Base-by-base conservation (phyloP, 495 filamentous ascomycete species). In the Trichoderma gamsii region DNA sequence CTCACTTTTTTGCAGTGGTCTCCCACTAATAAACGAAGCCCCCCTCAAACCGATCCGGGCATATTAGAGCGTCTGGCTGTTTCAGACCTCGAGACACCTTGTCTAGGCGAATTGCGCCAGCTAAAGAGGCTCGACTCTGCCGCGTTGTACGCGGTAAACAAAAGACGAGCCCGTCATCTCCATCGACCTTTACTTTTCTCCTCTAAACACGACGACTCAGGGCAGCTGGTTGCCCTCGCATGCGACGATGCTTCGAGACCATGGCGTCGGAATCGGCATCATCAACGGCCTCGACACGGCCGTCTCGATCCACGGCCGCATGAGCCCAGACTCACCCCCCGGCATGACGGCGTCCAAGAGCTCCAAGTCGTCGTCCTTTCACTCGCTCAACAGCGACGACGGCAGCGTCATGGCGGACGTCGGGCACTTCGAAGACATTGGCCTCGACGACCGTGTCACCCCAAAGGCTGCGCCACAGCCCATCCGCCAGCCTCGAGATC, bases 401-500 rank as follows among this genome's bases (percentile, higher is more conserved):
- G 86, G 87, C 67, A 84, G 82, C 68, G 84, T 85, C 68, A 82
- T 90, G 52, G 84, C 86, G 41, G 89, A 94, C 73, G 84, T 88
- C 51, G 84, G 83, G 65, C 88, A 97, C 73, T 97, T 98, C 72
- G 95, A 99, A 76, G 95, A 98, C 65, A 96, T 97, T 71, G 91
- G 90, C 12, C 85, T 99, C 9, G 86, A 97, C 73, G 86, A 92
- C 66, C 73, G 74, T 65, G 64, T 67, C 64, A 68, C 74, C 13
- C 56, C 79, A 51, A 86, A 86, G 70, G 67, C 72, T 16, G 70
- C 74, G 43, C 74, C 72, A 4, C 69, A 64, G 9, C 15, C 72
- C 43, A 43, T 64, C 7, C 74, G 76, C 1, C 74, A 73, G 7
- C 67, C 69, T 76, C 75, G 70, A 76, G 65, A 52, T 73, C 74